Conservation (phyloP, 768 basidiomycete genomes). For the Leucocoprinus leucothites region DNA sequence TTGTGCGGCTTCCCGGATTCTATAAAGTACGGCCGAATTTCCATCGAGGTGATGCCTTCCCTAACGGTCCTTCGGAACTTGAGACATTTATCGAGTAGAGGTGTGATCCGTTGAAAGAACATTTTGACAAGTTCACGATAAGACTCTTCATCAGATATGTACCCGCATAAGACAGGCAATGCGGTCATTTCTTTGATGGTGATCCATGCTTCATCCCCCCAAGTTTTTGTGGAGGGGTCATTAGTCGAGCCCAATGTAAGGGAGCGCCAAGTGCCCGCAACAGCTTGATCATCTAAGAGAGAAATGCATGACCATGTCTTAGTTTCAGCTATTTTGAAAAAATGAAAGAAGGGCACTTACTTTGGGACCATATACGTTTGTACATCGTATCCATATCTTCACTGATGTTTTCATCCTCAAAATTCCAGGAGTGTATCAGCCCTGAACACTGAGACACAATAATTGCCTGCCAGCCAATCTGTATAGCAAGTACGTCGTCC, state of each 20-base stretch:
- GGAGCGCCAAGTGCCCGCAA: conserved; percentile 42
- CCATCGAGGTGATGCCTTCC: conserved; percentile 25
- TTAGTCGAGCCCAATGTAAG: conserved; percentile 24
- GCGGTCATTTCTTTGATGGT: background rate
- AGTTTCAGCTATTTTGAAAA: background rate
- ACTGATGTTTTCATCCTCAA: background rate
- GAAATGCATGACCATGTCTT: no score
- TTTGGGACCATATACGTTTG: background rate
- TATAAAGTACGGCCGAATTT: conserved; percentile 19
- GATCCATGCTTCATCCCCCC: background rate
- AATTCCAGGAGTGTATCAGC: background rate
- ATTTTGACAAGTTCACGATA: conserved; percentile 10
- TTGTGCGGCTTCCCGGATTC: conserved; percentile 12
- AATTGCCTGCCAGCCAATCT: conserved; percentile 12
- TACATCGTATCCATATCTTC: background rate
- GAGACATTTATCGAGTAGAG: conserved; percentile 24
- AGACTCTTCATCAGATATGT: background rate
- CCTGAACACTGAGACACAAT: background rate
- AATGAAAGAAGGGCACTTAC: no score
- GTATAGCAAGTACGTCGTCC: conserved; percentile 1
- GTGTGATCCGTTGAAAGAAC: conserved; percentile 21
- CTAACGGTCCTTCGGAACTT: conserved; percentile 23
- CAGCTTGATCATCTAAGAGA: conserved; percentile 43
- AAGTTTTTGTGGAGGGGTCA: conserved; percentile 1
- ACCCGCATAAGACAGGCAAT: background rate